Evolutionary conservation across 2,329 filamentous ascomycete species (phyloP).

Genomic region (Talaromyces sp.): DNA sequence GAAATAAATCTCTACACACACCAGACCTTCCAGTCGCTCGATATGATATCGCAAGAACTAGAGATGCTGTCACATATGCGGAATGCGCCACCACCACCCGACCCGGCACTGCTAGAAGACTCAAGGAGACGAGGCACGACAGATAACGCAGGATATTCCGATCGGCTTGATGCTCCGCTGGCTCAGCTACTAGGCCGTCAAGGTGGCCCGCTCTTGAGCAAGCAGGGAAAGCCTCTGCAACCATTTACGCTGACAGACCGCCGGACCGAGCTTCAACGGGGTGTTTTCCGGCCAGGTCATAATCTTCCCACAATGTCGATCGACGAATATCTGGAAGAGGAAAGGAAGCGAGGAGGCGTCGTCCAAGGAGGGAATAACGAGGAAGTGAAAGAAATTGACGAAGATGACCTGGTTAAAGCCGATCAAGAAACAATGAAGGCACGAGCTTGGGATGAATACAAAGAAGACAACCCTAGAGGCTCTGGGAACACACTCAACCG

Average conservation of each 20-base stretch:
- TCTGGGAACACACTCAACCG: constrained; percentile 47
- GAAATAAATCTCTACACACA: constrained; percentile 70
- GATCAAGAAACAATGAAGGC: constrained; percentile 92
- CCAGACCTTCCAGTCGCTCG: constrained; percentile 79
- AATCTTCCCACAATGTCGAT: constrained; percentile 96
- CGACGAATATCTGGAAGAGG: constrained; percentile 94
- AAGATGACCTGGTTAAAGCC: constrained; percentile 82
- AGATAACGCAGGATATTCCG: constrained; percentile 57
- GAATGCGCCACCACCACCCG: constrained; percentile 39
- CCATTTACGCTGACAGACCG: constrained; percentile 82
- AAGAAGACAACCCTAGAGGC: constrained; percentile 75
- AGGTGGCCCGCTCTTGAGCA: constrained; percentile 68
- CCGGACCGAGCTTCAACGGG: constrained; percentile 67
- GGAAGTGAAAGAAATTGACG: constrained; percentile 70
- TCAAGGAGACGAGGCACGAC: constrained; percentile 43
- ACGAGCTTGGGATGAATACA: constrained; percentile 90
- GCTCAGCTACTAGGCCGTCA: constrained; percentile 47
- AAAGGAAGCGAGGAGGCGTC: constrained; percentile 75
- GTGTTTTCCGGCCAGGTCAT: constrained; percentile 86
- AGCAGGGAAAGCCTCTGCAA: constrained; percentile 76
- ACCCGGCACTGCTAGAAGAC: constrained; percentile 29
- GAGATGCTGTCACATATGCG: constrained; percentile 73
- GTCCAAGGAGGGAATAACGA: constrained; percentile 76
- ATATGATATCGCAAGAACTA: constrained; percentile 77
- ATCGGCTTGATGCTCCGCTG: constrained; percentile 66